phyloP scores from a whole-genome alignment of 352 stramenopile genomes.

The Lagenidium sp. region DNA sequence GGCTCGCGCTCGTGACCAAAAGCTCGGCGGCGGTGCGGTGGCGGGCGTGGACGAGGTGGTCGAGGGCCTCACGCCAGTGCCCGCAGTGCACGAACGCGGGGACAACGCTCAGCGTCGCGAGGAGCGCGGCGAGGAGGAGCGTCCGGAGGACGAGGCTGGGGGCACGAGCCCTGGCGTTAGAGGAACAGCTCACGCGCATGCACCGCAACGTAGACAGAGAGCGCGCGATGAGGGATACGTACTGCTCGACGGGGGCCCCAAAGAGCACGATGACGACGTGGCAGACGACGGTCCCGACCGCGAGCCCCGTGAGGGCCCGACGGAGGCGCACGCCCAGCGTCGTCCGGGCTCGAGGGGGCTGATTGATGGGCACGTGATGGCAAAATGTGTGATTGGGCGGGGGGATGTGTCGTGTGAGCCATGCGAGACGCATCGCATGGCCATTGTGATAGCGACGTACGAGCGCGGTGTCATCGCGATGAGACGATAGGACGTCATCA shows the following conservation, averaged over 20 bases:
- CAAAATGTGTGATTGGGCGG: no score
- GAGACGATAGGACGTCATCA: no score
- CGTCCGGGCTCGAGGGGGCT: no score
- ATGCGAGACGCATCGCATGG: no score
- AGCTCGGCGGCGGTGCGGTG: constrained; percentile 28
- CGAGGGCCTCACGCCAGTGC: no score
- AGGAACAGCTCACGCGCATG: not conserved
- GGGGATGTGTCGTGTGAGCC: no score
- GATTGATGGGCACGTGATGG: no score
- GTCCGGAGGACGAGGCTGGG: constrained; percentile 54
- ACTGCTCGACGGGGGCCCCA: constrained; percentile 60
- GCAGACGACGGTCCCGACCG: constrained; percentile 29
- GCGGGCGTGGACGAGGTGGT: constrained; percentile 21
- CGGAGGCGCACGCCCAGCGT: not conserved
- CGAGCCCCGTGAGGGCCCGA: constrained; percentile 16
- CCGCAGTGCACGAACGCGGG: constrained; percentile 34
- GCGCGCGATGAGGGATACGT: constrained; percentile 3
- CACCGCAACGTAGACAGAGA: not conserved
- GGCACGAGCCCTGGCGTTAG: not conserved
- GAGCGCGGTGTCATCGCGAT: no score
- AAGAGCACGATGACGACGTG: constrained; percentile 66
- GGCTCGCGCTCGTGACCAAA: constrained; percentile 35
- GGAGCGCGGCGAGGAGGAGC: constrained; percentile 42
- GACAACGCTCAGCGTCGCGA: no score
- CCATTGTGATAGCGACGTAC: no score